These are phyloP conservation scores for Stachybotrys chartarum DNA, from an alignment of 2,329 filamentous ascomycete genomes.

Conservation along the genomic window DNA sequence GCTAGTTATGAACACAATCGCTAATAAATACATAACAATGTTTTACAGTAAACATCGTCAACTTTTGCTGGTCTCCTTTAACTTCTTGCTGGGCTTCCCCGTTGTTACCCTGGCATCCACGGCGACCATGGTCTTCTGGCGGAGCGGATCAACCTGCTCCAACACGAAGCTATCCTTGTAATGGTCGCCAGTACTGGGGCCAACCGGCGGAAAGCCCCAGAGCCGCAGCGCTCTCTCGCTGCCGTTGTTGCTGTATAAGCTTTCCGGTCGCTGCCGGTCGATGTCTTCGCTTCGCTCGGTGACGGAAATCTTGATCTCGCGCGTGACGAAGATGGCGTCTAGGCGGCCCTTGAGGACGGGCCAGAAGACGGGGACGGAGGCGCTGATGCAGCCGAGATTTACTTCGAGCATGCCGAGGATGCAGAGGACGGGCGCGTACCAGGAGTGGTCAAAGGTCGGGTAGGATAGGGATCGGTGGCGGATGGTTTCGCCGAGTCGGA, in stretches of 20 bases:
- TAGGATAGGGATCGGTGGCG: constrained; percentile 10
- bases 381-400: constrained; percentile 16
- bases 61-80: neutral
- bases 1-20: neutral
- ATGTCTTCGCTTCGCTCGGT: neutral
- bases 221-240: neutral
- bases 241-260: neutral
- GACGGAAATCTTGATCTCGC: constrained; percentile 12
- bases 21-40: neutral
- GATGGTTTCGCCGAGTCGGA: constrained; percentile 13
- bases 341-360: constrained; percentile 14
- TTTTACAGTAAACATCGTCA: neutral
- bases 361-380: constrained; percentile 21
- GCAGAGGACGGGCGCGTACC: constrained; percentile 12
- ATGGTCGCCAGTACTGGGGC: neutral
- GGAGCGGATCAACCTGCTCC: neutral
- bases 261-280: neutral
- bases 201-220: neutral
- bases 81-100: neutral
- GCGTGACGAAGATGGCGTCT: constrained; percentile 16
- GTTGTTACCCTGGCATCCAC: neutral
- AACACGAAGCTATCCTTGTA: neutral
- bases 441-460: constrained; percentile 17
- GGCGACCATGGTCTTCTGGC: neutral
- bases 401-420: constrained; percentile 17